Evolutionary conservation across 2,329 filamentous ascomycete species (phyloP).

Genomic region (Calonectria pteridis): DNA sequence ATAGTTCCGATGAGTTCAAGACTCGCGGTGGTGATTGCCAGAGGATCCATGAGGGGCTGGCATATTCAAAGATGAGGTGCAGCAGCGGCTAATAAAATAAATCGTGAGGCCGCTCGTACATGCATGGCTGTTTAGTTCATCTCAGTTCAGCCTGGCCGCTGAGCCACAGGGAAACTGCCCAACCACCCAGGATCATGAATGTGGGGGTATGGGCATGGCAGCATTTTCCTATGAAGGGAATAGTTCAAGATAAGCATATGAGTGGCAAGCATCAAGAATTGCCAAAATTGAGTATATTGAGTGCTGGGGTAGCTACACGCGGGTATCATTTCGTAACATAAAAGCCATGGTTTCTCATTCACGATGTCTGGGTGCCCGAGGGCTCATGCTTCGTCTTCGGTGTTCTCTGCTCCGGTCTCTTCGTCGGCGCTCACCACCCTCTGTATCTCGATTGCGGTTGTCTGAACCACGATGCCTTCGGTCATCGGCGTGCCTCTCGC

Average conservation of each 20-base stretch:
- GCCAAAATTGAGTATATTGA: not conserved
- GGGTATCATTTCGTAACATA: slow-evolving; percentile 20
- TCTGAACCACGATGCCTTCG: slow-evolving; percentile 31
- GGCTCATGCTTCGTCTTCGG: slow-evolving; percentile 26
- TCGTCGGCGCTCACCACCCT: slow-evolving; percentile 32
- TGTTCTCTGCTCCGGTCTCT: slow-evolving; percentile 39
- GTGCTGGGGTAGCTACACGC: not conserved
- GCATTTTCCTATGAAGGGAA: not conserved
- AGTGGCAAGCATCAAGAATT: not conserved
- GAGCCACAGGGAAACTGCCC: not conserved
- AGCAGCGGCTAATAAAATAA: not conserved
- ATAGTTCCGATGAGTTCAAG: not conserved
- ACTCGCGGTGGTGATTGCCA: slow-evolving; percentile 15
- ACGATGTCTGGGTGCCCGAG: slow-evolving; percentile 14
- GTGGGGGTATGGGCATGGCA: not conserved
- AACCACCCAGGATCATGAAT: not conserved
- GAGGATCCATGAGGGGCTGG: not conserved
- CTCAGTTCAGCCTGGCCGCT: not conserved
- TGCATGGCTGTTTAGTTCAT: not conserved
- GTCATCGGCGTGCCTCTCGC: slow-evolving; percentile 22
- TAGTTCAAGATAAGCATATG: not conserved
- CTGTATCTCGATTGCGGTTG: slow-evolving; percentile 21
- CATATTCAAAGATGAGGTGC: not conserved
- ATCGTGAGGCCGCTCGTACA: not conserved
- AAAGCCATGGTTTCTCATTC: slow-evolving; percentile 5